These are phyloP conservation scores for Cercophora scortea DNA, from an alignment of 495 filamentous ascomycete species.

Conservation along the genomic window DNA sequence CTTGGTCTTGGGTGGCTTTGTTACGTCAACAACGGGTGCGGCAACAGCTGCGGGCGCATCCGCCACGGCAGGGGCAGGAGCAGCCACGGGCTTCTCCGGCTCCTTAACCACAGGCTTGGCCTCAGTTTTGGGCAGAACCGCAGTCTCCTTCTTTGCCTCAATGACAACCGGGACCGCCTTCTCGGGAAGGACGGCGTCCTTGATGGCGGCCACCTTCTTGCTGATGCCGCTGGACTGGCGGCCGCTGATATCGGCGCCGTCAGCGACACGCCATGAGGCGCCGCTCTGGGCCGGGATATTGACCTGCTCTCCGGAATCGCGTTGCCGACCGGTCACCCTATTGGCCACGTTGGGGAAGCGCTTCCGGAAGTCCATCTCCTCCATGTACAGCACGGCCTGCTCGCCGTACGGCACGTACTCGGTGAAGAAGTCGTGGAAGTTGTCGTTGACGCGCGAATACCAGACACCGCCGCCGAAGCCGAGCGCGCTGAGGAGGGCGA, in stretches of 20 bases:
- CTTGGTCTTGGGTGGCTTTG: slow-evolving; percentile 6
- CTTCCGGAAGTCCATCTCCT: slow-evolving; percentile 88
- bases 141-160: slow-evolving; percentile 26
- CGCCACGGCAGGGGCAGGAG: slow-evolving; percentile 2
- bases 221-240: slow-evolving; percentile 38
- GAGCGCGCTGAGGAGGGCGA: slow-evolving; percentile 64
- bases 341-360: slow-evolving; percentile 71
- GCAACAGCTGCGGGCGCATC: background rate
- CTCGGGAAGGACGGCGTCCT: slow-evolving; percentile 23
- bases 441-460: slow-evolving; percentile 87
- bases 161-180: slow-evolving; percentile 27
- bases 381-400: slow-evolving; percentile 91
- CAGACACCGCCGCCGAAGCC: slow-evolving; percentile 84
- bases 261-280: slow-evolving; percentile 70
- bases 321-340: slow-evolving; percentile 30
- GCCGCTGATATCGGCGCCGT: slow-evolving; percentile 30
- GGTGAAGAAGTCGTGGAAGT: slow-evolving; percentile 99
- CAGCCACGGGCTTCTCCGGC: slow-evolving; percentile 4
- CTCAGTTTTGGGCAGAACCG: slow-evolving; percentile 14
- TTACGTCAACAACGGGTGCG: slow-evolving; percentile 1
- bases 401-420: slow-evolving; percentile 95
- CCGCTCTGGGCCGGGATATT: slow-evolving; percentile 82
- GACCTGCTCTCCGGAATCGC: slow-evolving; percentile 61
- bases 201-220: slow-evolving; percentile 24
- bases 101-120: background rate